Evolutionary conservation across 1,284 basidiomycete species (phyloP), one percentile per base, ranked within the genome.

Genomic region (Ceratobasidium sp.): DNA sequence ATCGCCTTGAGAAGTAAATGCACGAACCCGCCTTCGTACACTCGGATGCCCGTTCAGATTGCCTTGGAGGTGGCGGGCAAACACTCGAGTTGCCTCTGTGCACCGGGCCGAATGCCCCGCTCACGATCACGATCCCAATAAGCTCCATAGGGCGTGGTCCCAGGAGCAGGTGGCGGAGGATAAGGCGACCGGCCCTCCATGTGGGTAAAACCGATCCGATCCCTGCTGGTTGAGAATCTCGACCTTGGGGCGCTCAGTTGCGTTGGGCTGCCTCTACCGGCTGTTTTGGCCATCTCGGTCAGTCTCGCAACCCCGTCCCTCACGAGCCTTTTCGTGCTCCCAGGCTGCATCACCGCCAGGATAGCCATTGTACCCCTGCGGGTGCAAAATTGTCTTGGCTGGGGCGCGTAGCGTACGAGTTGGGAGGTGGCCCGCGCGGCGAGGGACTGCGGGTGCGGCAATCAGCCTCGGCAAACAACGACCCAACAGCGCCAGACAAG

Each of bases 71-170:
- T 30, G 27, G 27, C 27, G 27, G 27, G 27, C 2, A n/a, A n/a
- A n/a, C n/a, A n/a, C n/a, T n/a, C n/a, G n/a, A n/a, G n/a, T n/a
- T n/a, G n/a, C n/a, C n/a, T n/a, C n/a, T n/a, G n/a, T n/a, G n/a
- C n/a, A n/a, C n/a, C n/a, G n/a, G n/a, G n/a, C n/a, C n/a, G n/a
- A n/a, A n/a, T n/a, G n/a, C 59, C 83, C 54, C 83, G 83, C 44
- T 84, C 85, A 50, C 74, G 78, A 57, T 77, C 78, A n/a, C 86
- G 84, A 48, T 90, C 88, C 88, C 89, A 88, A 0, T 90, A 50
- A 46, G 60, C 66, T 54, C 62, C 57, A 55, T 66, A 66, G 8
- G 59, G 71, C 27, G 73, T 44, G 2, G 27, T 48, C 1, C 44
- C 46, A 35, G 48, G 62, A 23, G 62, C 57, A 44, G 59, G 57